These are phyloP conservation scores for Ustulina deusta DNA, from an alignment of 2,329 filamentous ascomycete species.

Conservation along the genomic window DNA sequence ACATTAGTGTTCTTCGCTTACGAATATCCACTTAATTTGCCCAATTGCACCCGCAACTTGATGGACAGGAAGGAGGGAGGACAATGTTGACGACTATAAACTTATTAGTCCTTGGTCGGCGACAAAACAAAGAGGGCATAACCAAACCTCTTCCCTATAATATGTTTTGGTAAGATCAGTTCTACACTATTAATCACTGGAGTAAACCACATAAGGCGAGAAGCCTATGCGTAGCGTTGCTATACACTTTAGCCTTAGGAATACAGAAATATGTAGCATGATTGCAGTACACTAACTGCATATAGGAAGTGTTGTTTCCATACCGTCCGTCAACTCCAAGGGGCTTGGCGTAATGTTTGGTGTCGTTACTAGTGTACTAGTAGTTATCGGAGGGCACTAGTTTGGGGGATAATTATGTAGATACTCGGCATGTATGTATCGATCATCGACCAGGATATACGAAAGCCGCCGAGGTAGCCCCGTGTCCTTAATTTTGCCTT, in stretches of 20 bases:
- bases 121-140: background rate
- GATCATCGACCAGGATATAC: constrained; percentile 43
- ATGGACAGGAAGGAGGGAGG: background rate
- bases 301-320: background rate
- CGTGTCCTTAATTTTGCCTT: constrained; percentile 32
- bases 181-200: too few species aligned
- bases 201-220: too few species aligned
- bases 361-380: constrained; percentile 3
- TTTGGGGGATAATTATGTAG: constrained; percentile 25
- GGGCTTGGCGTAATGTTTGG: background rate
- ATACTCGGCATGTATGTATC: constrained; percentile 18
- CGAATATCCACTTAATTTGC: constrained; percentile 30
- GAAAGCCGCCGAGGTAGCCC: constrained; percentile 38
- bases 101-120: too few species aligned
- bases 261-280: too few species aligned
- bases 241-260: constrained; percentile 1
- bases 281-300: background rate
- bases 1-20: constrained; percentile 51
- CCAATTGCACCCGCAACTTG: constrained; percentile 21
- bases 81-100: background rate
- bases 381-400: background rate
- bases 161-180: too few species aligned
- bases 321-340: background rate
- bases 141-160: too few species aligned
- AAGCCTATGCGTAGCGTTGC: too few species aligned